Evolutionary conservation across 2,329 filamentous ascomycete genomes (phyloP).

Genomic region (Alternaria incomplexa): DNA sequence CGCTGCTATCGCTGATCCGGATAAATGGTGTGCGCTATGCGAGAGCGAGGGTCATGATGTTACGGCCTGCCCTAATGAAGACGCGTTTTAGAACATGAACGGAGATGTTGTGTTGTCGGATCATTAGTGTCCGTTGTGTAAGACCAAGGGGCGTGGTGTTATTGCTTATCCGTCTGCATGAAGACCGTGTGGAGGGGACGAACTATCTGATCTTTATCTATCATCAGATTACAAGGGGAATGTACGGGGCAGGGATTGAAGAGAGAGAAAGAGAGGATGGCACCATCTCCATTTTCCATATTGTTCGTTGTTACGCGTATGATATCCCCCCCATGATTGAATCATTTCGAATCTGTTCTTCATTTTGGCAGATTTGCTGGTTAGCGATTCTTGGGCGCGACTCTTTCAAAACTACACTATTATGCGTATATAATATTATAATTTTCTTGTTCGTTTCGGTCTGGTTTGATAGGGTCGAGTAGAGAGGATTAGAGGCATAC

Average conservation of each 20-base stretch:
- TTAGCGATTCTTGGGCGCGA: background rate
- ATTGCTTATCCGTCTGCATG: background rate
- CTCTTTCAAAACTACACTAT: background rate
- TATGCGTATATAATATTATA: slow-evolving; percentile 1
- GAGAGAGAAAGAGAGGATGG: too few species aligned
- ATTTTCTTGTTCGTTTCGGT: background rate
- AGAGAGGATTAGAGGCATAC: background rate
- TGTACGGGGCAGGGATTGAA: background rate
- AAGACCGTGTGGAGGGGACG: background rate
- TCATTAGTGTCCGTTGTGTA: background rate
- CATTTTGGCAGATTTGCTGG: background rate
- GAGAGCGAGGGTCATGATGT: slow-evolving; percentile 97
- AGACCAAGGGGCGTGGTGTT: background rate
- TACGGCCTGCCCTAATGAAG: slow-evolving; percentile 91
- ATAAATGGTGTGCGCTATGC: slow-evolving; percentile 96
- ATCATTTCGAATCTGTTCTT: background rate
- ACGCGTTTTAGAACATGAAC: slow-evolving; percentile 60
- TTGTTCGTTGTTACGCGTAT: slow-evolving; percentile 5
- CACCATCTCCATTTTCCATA: background rate
- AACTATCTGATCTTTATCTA: background rate
- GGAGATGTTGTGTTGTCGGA: background rate
- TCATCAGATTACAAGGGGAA: background rate
- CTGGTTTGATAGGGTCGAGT: background rate
- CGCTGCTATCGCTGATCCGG: slow-evolving; percentile 62
- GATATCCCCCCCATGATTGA: slow-evolving; percentile 6